Base-by-base conservation (phyloP, 208 protist genomes). In the Borovskyia barvae region DNA sequence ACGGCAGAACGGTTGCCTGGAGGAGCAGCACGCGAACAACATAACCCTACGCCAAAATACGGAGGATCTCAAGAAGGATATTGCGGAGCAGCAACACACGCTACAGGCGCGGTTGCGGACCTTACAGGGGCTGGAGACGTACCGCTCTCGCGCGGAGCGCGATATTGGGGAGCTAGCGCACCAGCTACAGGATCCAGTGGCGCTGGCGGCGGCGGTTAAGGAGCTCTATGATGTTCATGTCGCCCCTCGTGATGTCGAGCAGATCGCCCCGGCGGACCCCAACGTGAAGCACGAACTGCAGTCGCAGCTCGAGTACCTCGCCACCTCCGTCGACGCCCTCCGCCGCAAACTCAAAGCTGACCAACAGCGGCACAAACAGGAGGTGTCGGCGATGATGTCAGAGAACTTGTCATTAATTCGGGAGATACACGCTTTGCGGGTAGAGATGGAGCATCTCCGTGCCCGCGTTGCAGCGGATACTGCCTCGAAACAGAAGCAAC, bases 391-490 rank as follows among this genome's bases (percentile, higher is more conserved):
- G 24, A 95, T 98, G 79, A 98, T 98, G 93, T 67, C 90, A 25
- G 96, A 98, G 75, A 98, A 98, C 73, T 72, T 98, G 17, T 43
- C 74, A 3, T 87, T 98, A 17, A 97, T 98, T 67, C 81, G 80
- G 32, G 96, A 98, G 59, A 98, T 98, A 68, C 97, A 98, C 76
- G 75, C 86, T 11, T 77, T 98, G 41, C 91, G 97, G 3, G 62
- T 73, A 14, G 95, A 97, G 56, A 88, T 98, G 35, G 75, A 86
- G 28, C 53, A 83, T 12, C 68, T 96, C 41, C 80, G 85, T 25
- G 82, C 78, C 5, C 66, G 76, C 12, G 72, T 86, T 7, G 75
- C 79, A 7, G 68, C 83, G 9, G 89, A 93, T 25, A 80, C 85
- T 9, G 68, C 66, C 1, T 64, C 68, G 42, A 63, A 62, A 41